Conservation (phyloP, 2,329 filamentous ascomycete genomes). For the Arthrobotrys iridis region DNA sequence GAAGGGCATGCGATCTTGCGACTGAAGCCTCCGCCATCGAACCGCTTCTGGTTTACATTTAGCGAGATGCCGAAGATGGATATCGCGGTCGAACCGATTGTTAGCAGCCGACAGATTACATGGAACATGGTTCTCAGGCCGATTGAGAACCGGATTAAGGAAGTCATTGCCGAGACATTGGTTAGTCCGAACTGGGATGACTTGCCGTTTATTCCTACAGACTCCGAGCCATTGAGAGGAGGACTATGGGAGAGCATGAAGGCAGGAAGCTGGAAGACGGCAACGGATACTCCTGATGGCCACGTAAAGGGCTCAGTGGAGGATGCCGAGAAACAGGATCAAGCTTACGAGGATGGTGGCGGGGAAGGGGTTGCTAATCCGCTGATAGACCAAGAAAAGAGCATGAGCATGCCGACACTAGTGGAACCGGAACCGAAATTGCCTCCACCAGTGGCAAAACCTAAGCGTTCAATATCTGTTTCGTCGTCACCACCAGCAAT, state of each 20-base stretch:
- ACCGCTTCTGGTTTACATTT: constrained; percentile 95
- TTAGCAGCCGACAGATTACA: constrained; percentile 93
- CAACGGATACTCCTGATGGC: constrained; percentile 56
- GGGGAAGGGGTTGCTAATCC: constrained; percentile 37
- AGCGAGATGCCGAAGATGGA: constrained; percentile 94
- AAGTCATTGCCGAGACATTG: constrained; percentile 89
- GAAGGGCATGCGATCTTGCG: constrained; percentile 86
- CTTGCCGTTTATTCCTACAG: constrained; percentile 85
- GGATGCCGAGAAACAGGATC: constrained; percentile 59
- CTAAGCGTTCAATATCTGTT: constrained; percentile 20
- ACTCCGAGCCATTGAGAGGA: constrained; percentile 79
- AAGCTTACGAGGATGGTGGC: constrained; percentile 55
- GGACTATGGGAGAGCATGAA: constrained; percentile 75
- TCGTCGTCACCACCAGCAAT: constrained; percentile 27
- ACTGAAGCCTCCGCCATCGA: constrained; percentile 94
- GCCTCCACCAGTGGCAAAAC: constrained; percentile 55
- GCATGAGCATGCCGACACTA: constrained; percentile 61
- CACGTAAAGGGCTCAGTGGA: constrained; percentile 58
- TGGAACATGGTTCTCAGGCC: constrained; percentile 90
- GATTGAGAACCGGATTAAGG: constrained; percentile 93
- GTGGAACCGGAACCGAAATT: constrained; percentile 55
- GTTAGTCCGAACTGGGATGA: constrained; percentile 97
- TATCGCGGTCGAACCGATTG: constrained; percentile 92
- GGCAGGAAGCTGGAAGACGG: constrained; percentile 35
- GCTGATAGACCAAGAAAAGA: constrained; percentile 57